Base-by-base conservation (phyloP, 129 eudicot species). In the Escallonia herrerae region DNA sequence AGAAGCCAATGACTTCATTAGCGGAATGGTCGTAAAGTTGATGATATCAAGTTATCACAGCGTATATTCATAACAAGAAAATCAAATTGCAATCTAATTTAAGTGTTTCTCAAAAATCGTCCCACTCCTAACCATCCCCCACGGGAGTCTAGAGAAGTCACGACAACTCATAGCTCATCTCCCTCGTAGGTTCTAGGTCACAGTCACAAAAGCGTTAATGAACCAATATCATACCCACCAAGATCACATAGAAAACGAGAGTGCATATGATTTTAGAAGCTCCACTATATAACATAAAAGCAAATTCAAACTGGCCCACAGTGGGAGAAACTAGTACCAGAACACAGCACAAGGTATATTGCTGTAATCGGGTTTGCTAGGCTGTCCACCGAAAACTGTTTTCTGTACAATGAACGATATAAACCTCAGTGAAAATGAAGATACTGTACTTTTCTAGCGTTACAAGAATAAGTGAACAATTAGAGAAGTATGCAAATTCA, bases 281-380 rank as follows among this genome's bases (percentile, higher is more conserved):
- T 22, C 33, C 33, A 22, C 33, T 22, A 22, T 22, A 22, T 22
- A 22, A 22, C 33, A 22, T 53, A 53, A 6, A 53, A 53, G 33
- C 5, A 53, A n/a, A 4, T 53, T 53, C 22, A 5, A 45, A 3
- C 15, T 13, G 58, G 13, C 22, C 58, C 14, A 53, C 5, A 64
- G n/a, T 53, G 38, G 53, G 45, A 60, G 40, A 62, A 56, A 48
- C 10, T 62, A 51, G 66, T 91, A 91, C 98, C 96, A 79, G 85
- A 93, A 93, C 65, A 93, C 98, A 3, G 95, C 98, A 80, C 77
- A 86, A 45, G 98, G 89, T 72, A 93, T 67, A 72, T 86, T 61
- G 79, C 44, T 61, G 79, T 93, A 83, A 67, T 93, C 95, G 8
- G 90, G 85, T 77, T 82, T 86, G 74, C 68, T 76, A 41, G 91